Conservation (phyloP, 2,329 filamentous ascomycete species). For the Geoglossum cookeanum region DNA sequence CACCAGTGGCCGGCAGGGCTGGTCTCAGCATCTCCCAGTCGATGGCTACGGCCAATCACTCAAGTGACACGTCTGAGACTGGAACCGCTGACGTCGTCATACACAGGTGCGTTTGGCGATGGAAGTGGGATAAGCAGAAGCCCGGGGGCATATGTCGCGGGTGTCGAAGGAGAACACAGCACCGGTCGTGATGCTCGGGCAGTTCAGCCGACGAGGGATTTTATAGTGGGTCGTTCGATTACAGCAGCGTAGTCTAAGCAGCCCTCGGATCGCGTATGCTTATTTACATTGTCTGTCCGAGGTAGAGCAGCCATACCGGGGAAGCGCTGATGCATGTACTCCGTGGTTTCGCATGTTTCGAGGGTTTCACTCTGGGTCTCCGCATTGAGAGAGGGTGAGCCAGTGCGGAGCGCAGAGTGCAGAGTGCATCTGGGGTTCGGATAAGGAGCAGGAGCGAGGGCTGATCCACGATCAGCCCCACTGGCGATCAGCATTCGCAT, state of each 20-base stretch:
- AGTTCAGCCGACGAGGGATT: not conserved
- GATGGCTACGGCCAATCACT: not conserved
- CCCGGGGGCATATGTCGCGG: too few species aligned
- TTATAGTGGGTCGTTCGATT: not conserved
- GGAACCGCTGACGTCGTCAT: not conserved
- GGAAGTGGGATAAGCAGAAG: not conserved
- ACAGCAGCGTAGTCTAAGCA: not conserved
- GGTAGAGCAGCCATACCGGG: not conserved
- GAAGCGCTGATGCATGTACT: not conserved
- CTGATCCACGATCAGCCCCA: too few species aligned
- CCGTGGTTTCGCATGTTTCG: too few species aligned
- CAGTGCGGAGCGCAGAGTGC: too few species aligned
- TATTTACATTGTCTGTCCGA: not conserved
- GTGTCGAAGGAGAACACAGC: not conserved
- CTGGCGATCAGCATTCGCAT: too few species aligned
- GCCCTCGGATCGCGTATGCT: not conserved
- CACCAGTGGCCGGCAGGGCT: not conserved
- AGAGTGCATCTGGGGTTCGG: too few species aligned
- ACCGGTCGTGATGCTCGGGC: not conserved
- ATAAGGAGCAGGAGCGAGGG: too few species aligned
- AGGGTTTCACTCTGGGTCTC: too few species aligned
- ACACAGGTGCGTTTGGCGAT: not conserved
- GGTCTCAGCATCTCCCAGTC: not conserved
- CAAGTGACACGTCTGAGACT: conserved; percentile 1
- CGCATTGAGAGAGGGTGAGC: too few species aligned